Evolutionary conservation across 768 basidiomycete genomes (phyloP).

Genomic region (Boletus rubroflammeus): DNA sequence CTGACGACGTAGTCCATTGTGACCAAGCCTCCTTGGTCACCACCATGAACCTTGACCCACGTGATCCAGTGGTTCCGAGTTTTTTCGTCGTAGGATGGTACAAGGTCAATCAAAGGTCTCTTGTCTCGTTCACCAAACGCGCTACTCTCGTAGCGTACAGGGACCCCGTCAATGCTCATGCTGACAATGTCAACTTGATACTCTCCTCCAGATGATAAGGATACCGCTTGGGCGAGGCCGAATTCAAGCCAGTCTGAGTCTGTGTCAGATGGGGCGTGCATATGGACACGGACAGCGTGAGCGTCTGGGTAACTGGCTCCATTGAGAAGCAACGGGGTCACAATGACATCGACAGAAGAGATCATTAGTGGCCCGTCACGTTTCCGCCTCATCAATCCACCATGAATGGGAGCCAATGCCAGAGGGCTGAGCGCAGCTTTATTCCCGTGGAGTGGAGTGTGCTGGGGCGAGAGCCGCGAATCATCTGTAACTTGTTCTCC

Average conservation of each 20-base stretch:
- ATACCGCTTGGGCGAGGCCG: constrained; percentile 51
- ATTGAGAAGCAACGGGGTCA: constrained; percentile 46
- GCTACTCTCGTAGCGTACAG: constrained; percentile 57
- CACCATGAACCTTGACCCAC: constrained; percentile 62
- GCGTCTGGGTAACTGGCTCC: constrained; percentile 34
- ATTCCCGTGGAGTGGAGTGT: constrained; percentile 20
- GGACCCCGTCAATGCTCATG: constrained; percentile 62
- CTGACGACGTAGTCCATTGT: constrained; percentile 64
- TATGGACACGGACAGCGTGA: constrained; percentile 56
- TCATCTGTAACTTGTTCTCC: constrained; percentile 22
- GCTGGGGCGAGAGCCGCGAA: constrained; percentile 17
- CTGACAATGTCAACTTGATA: constrained; percentile 49
- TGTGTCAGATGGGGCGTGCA: constrained; percentile 55
- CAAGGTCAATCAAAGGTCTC: constrained; percentile 32
- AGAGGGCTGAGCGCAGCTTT: constrained; percentile 12
- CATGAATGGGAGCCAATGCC: constrained; percentile 16
- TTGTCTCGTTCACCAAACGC: constrained; percentile 38
- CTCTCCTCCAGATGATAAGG: constrained; percentile 16
- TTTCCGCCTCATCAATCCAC: constrained; percentile 37
- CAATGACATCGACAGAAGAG: constrained; percentile 49
- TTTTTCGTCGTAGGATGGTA: constrained; percentile 49
- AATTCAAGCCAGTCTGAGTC: constrained; percentile 77
- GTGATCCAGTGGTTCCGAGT: constrained; percentile 56
- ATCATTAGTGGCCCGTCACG: constrained; percentile 61
- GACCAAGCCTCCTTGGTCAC: constrained; percentile 48